Percentiles rank a stretch among this genome's conserved stretches.
phyloP scores from a whole-genome alignment of 129 eudicot genomes.

The sunflower (Helianthus annuus) region HanXRQr2.0-SUNRISE NC_035437.2:37949230-37949729 shows the following conservation, averaged over 20 bases:
- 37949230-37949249: conserved; percentile 88
- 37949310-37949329: conserved; percentile 88
- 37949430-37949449: conserved; percentile 51
- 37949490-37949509: conserved; percentile 92
- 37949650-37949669: neutral
- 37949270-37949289: conserved; percentile 87
- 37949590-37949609: neutral
- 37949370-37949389: neutral
- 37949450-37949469: conserved; percentile 78
- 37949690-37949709: too few relatives aligned
- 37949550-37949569: neutral
- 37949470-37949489: conserved; percentile 86
- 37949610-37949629: neutral
- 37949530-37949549: conserved; percentile 74
- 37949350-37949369: neutral
- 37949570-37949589: neutral
- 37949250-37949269: conserved; percentile 88
- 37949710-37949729: too few relatives aligned
- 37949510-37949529: conserved; percentile 89
- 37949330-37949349: conserved; percentile 81
- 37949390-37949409: neutral
- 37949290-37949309: conserved; percentile 98
- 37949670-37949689: neutral
- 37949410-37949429: neutral
- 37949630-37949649: neutral